Base-by-base conservation (phyloP, 352 stramenopile species). In the Pythium aquatile region DNA sequence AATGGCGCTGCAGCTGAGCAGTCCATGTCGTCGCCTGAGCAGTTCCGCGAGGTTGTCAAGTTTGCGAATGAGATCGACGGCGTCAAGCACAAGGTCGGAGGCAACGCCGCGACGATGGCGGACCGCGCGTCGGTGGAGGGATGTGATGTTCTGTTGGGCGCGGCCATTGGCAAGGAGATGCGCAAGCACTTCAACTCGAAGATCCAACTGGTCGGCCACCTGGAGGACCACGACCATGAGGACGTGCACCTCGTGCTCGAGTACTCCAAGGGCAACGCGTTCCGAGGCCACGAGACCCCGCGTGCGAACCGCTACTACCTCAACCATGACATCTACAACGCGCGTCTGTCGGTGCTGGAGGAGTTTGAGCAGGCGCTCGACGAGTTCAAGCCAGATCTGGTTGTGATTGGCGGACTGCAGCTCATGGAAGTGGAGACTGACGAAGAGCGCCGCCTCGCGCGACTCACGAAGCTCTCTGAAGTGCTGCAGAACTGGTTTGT, bases 311-410 rank as follows among this genome's bases (percentile, higher is more conserved):
- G 85, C 11, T 94, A 94, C 61, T 94, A 94, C 56, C 74, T 94
- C 17, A 94, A 94, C 69, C 85, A 94, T 67, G 85, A 94, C 60
- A 87, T 93, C 33, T 84, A 94, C 71, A 94, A 94, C 55, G 83
- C 85, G 13, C 79, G 76, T 7, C 59, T 94, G 44, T 93, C 85
- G 14, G 85, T 93, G 32, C 60, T 94, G 9, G 85, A 94, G 58
- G 80, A 88, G 55, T 94, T 94, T 65, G 83, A 88, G 60, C 32
- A 75, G 8, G 75, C 77, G 6, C 56, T 94, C 11, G 75, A 85
- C 5, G 58, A 48, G 2, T 94, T 94, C 59, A 53, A 75, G 7
- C 81, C 85, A 0, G 81, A 94, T 29, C 55, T 94, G 28, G 85
- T 94, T 16, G 80, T 93, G n/a, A 79, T 94, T 65, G 85, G 85